Percentiles rank a stretch among this genome's conserved stretches.
Conservation (phyloP, 2,329 filamentous ascomycete genomes). For the Ascochyta pisi region DNA sequence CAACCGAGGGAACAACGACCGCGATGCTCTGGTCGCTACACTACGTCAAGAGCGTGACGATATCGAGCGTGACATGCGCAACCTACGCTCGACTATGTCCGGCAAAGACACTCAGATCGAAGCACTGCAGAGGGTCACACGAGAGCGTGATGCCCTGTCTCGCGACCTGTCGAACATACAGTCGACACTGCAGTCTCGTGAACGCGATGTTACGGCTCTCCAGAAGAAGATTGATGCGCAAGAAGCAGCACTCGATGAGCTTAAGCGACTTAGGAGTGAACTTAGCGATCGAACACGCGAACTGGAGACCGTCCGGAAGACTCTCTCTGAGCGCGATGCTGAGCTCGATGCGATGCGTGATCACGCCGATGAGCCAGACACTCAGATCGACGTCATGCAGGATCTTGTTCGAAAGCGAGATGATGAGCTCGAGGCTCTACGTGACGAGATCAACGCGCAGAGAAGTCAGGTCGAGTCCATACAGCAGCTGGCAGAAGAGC, state of each 20-base stretch:
- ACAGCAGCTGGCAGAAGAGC: slow-evolving; percentile 45
- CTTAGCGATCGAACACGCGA: slow-evolving; percentile 45
- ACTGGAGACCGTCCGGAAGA: slow-evolving; percentile 43
- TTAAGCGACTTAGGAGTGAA: slow-evolving; percentile 38
- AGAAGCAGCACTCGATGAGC: slow-evolving; percentile 36
- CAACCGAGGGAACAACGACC: slow-evolving; percentile 38
- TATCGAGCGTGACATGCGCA: slow-evolving; percentile 33
- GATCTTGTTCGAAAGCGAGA: slow-evolving; percentile 53
- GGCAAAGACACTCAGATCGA: slow-evolving; percentile 45
- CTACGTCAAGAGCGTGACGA: slow-evolving; percentile 39
- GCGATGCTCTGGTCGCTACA: slow-evolving; percentile 36
- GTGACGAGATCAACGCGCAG: slow-evolving; percentile 50
- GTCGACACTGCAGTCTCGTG: slow-evolving; percentile 39
- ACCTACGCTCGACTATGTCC: slow-evolving; percentile 35
- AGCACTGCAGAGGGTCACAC: slow-evolving; percentile 43
- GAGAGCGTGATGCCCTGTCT: slow-evolving; percentile 42
- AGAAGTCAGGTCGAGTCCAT: slow-evolving; percentile 42
- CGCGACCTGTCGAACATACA: slow-evolving; percentile 41
- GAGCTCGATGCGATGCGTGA: slow-evolving; percentile 47
- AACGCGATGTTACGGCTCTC: slow-evolving; percentile 39
- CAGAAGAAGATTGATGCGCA: slow-evolving; percentile 45
- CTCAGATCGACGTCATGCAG: slow-evolving; percentile 51
- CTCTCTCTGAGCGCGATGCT: slow-evolving; percentile 45
- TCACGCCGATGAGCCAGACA: slow-evolving; percentile 47
- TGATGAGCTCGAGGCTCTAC: slow-evolving; percentile 61